These are phyloP conservation scores for Carex littledalei DNA, from an alignment of 176 grass and related monocot species.

Conservation along the genomic window DNA sequence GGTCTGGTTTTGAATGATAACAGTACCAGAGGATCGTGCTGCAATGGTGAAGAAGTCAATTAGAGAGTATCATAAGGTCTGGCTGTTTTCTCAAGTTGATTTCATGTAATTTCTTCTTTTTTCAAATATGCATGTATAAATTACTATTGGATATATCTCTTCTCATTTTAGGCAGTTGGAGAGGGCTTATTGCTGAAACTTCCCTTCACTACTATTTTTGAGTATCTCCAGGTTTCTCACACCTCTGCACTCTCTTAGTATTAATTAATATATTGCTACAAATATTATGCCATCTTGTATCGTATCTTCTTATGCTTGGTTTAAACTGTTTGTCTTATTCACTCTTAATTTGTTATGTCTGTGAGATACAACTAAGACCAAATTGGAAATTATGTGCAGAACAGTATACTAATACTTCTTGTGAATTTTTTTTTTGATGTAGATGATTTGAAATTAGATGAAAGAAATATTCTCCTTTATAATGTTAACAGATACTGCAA, in stretches of 20 bases:
- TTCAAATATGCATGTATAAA: not conserved
- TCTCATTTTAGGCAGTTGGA: slow-evolving; percentile 59
- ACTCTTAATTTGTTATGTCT: not conserved
- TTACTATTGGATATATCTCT: slow-evolving; percentile 17
- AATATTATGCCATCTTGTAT: not conserved
- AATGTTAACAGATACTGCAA: slow-evolving; percentile 55
- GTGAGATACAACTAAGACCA: not conserved
- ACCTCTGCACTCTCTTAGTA: not conserved
- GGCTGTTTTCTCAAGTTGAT: not conserved
- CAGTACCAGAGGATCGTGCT: slow-evolving; percentile 45
- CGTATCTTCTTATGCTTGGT: not conserved
- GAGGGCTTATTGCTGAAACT: slow-evolving; percentile 75
- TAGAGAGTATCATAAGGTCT: slow-evolving; percentile 51
- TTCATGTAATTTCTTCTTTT: not conserved
- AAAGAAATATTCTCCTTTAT: slow-evolving; percentile 6
- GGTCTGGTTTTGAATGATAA: not conserved
- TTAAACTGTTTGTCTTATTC: not conserved
- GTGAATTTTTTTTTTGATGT: not conserved
- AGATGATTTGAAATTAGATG: not conserved
- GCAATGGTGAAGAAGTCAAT: slow-evolving; percentile 58
- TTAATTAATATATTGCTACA: not conserved
- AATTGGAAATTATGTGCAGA: not conserved
- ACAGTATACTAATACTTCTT: not conserved
- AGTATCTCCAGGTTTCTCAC: slow-evolving; percentile 86
- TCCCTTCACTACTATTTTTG: slow-evolving; percentile 90